These are phyloP conservation scores for Rhodotorula sp. DNA, from an alignment of 1,284 basidiomycete genomes.

Conservation along the genomic window DNA sequence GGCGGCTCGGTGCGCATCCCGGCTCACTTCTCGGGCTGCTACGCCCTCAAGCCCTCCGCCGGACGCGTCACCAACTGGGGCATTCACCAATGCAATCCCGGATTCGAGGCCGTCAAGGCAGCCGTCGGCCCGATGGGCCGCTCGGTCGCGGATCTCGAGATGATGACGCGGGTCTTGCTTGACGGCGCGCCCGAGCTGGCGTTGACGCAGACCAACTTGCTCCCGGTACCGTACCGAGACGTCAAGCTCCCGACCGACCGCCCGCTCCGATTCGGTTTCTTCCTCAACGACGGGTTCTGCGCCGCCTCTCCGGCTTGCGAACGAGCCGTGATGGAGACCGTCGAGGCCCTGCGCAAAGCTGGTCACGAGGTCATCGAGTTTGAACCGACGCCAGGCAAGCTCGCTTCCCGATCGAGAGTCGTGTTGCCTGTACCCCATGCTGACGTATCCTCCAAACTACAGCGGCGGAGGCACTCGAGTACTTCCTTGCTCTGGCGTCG, in stretches of 20 bases:
- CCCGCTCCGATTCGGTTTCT: slow-evolving; percentile 71
- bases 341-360: slow-evolving; percentile 63
- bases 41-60: slow-evolving; percentile 69
- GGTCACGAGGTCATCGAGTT: slow-evolving; percentile 79
- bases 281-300: slow-evolving; percentile 63
- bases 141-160: slow-evolving; percentile 65
- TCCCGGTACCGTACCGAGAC: slow-evolving; percentile 61
- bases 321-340: slow-evolving; percentile 74
- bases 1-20: slow-evolving; percentile 74
- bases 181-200: slow-evolving; percentile 49
- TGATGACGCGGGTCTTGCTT: slow-evolving; percentile 60
- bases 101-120: slow-evolving; percentile 65
- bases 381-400: slow-evolving; percentile 50
- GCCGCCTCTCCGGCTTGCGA: slow-evolving; percentile 75
- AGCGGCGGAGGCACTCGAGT: slow-evolving; percentile 56
- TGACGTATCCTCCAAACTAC: slow-evolving; percentile 3
- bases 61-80: slow-evolving; percentile 60
- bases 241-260: slow-evolving; percentile 53
- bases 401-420: no score
- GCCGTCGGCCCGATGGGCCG: slow-evolving; percentile 73
- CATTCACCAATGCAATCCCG: slow-evolving; percentile 51
- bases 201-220: slow-evolving; percentile 52
- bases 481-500: slow-evolving; percentile 69
- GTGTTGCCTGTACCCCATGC: slow-evolving; percentile 45
- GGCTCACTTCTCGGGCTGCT: slow-evolving; percentile 74